A percentile compares a stretch with the other conserved stretches of the same genome.
These are phyloP conservation scores for Vigna trinervia DNA, from an alignment of 306 rosid genomes.

Conservation along the genomic window DNA sequence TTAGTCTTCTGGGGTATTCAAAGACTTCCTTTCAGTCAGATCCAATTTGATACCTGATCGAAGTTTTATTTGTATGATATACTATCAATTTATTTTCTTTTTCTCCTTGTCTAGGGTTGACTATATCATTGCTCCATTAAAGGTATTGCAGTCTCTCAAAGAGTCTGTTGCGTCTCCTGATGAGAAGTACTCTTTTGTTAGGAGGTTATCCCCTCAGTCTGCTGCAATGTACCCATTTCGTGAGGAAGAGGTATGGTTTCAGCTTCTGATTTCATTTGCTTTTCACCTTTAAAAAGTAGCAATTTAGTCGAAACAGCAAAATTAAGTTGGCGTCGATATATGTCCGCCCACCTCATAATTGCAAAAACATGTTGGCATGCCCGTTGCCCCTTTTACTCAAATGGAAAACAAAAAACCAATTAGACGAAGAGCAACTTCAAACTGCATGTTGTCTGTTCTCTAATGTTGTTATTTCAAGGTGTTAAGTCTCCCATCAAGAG, in stretches of 20 bases:
- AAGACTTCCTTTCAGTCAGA: constrained; percentile 26
- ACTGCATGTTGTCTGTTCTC: constrained; percentile 23
- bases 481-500: not conserved
- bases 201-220: constrained; percentile 87
- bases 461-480: constrained; percentile 5
- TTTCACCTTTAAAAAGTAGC: constrained; percentile 21
- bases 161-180: constrained; percentile 75
- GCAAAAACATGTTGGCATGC: constrained; percentile 30
- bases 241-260: constrained; percentile 75
- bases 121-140: constrained; percentile 92
- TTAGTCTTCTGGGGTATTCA: constrained; percentile 90
- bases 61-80: constrained; percentile 35
- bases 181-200: constrained; percentile 80
- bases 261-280: constrained; percentile 27
- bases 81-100: constrained; percentile 23
- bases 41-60: constrained; percentile 32
- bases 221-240: constrained; percentile 71
- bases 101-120: constrained; percentile 71
- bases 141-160: constrained; percentile 94
- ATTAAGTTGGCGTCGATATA: constrained; percentile 1
- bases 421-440: constrained; percentile 27
- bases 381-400: constrained; percentile 10
- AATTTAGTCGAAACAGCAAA: constrained; percentile 23
- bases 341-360: constrained; percentile 9
- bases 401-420: constrained; percentile 19